phyloP scores from a whole-genome alignment of 495 filamentous ascomycete species.

The Lophiostoma macrostomum region DNA sequence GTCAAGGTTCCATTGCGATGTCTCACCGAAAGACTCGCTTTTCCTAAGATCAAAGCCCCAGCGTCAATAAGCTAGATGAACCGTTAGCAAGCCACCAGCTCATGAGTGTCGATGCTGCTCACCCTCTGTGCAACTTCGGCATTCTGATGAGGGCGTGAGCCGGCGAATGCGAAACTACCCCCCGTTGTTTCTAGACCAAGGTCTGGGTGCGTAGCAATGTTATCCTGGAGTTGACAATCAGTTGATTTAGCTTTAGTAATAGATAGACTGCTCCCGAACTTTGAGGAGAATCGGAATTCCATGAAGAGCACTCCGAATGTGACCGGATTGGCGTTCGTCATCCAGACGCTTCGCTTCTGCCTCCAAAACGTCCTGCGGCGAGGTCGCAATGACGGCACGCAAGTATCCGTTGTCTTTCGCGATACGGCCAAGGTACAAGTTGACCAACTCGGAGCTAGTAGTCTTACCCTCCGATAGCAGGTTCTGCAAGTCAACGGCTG shows the following conservation, averaged over 20 bases:
- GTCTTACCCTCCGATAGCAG: too few relatives aligned
- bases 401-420: neutral
- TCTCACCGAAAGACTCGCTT: slow-evolving; percentile 13
- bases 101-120: too few relatives aligned
- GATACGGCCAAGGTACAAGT: neutral
- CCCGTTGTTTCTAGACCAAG: slow-evolving; percentile 2
- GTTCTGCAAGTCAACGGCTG: too few relatives aligned
- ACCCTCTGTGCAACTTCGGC: neutral
- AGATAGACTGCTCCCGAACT: neutral
- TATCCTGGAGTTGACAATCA: neutral
- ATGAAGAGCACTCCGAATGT: slow-evolving; percentile 11
- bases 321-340: slow-evolving; percentile 1
- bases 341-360: slow-evolving; percentile 1
- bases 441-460: neutral
- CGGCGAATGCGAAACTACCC: neutral
- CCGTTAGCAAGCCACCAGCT: too few relatives aligned
- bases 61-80: slow-evolving; percentile 1
- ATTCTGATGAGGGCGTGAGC: neutral
- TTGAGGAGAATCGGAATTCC: slow-evolving; percentile 22
- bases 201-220: neutral
- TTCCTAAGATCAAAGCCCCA: neutral
- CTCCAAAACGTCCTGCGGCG: neutral
- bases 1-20: neutral
- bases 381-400: neutral
- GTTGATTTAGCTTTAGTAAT: neutral